phyloP scores from a whole-genome alignment of 768 basidiomycete genomes.

The Nidularia sp. region DNA sequence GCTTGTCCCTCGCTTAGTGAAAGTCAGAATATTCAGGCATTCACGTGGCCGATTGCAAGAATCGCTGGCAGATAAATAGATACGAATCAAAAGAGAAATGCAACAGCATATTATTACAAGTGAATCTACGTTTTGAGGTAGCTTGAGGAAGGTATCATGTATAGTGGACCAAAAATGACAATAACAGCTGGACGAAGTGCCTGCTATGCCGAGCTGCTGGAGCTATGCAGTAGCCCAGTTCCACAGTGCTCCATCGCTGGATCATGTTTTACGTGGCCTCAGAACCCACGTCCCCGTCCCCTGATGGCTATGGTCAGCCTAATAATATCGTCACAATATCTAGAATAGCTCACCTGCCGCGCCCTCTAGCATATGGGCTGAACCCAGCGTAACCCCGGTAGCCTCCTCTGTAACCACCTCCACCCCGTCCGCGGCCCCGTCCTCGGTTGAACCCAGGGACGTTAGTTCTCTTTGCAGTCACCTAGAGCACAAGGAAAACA shows the following conservation, averaged over 20 bases:
- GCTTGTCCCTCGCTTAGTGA: no score
- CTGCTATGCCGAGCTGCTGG: no score
- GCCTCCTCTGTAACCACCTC: conserved; percentile 49
- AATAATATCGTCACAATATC: no score
- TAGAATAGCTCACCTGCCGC: conserved; percentile 77
- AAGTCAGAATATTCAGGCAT: no score
- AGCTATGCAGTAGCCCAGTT: no score
- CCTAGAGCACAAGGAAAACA: conserved; percentile 40
- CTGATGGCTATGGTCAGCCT: no score
- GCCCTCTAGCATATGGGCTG: conserved; percentile 58
- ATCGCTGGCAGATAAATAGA: no score
- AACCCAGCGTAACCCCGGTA: conserved; percentile 47
- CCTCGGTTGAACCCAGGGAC: conserved; percentile 89
- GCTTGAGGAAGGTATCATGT: conserved; percentile 8
- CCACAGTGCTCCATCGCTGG: no score
- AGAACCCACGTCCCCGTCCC: conserved; percentile 71
- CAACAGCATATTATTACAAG: neutral
- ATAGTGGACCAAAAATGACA: no score
- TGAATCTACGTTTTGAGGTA: neutral
- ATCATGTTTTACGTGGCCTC: conserved; percentile 8
- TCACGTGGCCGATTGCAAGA: no score
- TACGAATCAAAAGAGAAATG: no score
- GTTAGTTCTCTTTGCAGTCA: conserved; percentile 94
- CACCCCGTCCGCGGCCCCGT: conserved; percentile 72
- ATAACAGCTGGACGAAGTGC: no score